phyloP scores from a whole-genome alignment of 441 rosid genomes.

The Adansonia rubrostipa region DNA sequence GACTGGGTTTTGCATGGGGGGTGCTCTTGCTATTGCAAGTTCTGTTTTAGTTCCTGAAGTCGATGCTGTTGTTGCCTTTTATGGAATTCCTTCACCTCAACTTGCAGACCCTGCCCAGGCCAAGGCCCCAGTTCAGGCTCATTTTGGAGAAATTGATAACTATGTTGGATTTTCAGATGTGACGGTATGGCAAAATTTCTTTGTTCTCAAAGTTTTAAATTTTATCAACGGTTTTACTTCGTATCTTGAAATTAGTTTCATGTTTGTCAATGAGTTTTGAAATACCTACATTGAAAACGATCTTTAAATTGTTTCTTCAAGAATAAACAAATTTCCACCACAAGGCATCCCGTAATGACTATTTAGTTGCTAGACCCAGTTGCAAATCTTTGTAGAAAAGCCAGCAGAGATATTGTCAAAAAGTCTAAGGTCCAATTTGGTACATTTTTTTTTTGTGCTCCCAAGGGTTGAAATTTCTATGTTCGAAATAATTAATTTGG shows the following conservation, averaged over 20 bases:
- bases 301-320: no score
- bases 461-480: neutral
- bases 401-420: neutral
- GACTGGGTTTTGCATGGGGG: conserved; percentile 96
- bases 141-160: conserved; percentile 90
- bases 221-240: neutral
- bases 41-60: conserved; percentile 86
- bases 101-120: conserved; percentile 87
- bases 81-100: conserved; percentile 79
- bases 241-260: neutral
- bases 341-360: no score
- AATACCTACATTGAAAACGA: neutral
- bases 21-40: conserved; percentile 88
- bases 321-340: no score
- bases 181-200: conserved; percentile 50
- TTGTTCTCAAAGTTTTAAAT: neutral
- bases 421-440: neutral
- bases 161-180: conserved; percentile 85
- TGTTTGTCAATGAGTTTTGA: neutral
- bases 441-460: neutral
- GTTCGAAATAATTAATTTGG: neutral
- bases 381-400: neutral
- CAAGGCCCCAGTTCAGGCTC: conserved; percentile 89
- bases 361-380: neutral
- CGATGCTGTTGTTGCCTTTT: conserved; percentile 88